These are phyloP conservation scores for Yarrowia deformans DNA, from an alignment of 805 yeast species.

Conservation along the genomic window DNA sequence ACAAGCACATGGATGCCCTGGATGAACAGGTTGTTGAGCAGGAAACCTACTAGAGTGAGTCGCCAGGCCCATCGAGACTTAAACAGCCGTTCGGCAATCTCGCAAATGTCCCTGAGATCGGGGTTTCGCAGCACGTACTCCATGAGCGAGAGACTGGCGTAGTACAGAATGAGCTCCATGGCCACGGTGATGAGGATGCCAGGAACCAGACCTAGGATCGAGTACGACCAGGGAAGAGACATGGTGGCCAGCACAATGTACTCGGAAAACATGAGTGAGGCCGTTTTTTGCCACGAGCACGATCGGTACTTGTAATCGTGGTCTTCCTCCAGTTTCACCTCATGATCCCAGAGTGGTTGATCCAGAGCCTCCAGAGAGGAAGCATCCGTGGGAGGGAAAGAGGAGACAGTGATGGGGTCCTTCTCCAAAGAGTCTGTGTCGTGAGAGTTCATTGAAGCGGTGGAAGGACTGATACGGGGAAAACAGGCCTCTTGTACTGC, in stretches of 20 bases:
- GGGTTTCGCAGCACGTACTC: slow-evolving; percentile 65
- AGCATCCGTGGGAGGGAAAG: slow-evolving; percentile 1
- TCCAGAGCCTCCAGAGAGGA: slow-evolving; percentile 29
- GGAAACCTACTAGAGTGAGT: slow-evolving; percentile 63
- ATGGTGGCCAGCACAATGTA: slow-evolving; percentile 67
- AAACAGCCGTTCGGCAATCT: slow-evolving; percentile 64
- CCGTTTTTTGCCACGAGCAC: slow-evolving; percentile 66
- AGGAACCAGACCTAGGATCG: slow-evolving; percentile 65
- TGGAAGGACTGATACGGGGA: neutral
- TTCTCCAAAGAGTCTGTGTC: slow-evolving; percentile 25
- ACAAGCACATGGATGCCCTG: slow-evolving; percentile 66
- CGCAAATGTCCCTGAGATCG: slow-evolving; percentile 60
- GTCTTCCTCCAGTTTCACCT: slow-evolving; percentile 41
- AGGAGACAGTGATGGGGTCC: slow-evolving; percentile 1
- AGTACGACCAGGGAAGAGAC: slow-evolving; percentile 73
- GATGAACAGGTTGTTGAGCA: slow-evolving; percentile 63
- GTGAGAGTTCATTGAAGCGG: slow-evolving; percentile 6
- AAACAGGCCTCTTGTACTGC: neutral
- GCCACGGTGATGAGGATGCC: slow-evolving; percentile 63
- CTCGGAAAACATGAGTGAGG: slow-evolving; percentile 65
- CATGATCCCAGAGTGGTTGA: slow-evolving; percentile 34
- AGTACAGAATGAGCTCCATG: slow-evolving; percentile 59
- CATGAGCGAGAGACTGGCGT: slow-evolving; percentile 63
- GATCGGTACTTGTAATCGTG: slow-evolving; percentile 56
- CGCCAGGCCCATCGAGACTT: slow-evolving; percentile 62